A percentile compares a stretch with the other conserved stretches of the same genome.
Evolutionary conservation across 768 basidiomycete species (phyloP).

Genomic region (Suillus decipiens): DNA sequence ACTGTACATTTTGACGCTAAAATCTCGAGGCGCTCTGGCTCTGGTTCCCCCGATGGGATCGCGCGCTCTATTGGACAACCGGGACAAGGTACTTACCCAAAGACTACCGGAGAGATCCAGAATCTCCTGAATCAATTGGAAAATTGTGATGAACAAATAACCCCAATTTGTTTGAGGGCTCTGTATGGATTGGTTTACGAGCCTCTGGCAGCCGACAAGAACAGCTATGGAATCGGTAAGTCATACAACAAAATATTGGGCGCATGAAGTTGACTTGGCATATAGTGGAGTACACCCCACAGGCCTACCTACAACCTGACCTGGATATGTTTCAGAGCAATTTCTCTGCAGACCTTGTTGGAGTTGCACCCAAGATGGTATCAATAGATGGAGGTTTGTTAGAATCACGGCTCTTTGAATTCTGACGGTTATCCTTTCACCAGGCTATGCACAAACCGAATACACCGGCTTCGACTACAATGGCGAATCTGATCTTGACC

Average conservation of each 20-base stretch:
- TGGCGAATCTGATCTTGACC: constrained; percentile 58
- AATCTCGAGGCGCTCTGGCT: constrained; percentile 27
- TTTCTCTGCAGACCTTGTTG: constrained; percentile 42
- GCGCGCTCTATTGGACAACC: constrained; percentile 10
- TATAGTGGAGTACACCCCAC: constrained; percentile 45
- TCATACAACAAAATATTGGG: not conserved
- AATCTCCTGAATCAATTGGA: constrained; percentile 21
- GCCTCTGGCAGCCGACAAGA: constrained; percentile 33
- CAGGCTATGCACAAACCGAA: constrained; percentile 47
- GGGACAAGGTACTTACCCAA: constrained; percentile 7
- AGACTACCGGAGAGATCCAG: constrained; percentile 18
- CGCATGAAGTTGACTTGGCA: not conserved
- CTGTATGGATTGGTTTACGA: constrained; percentile 38
- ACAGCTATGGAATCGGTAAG: constrained; percentile 41
- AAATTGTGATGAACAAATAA: constrained; percentile 35
- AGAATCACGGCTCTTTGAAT: constrained; percentile 2
- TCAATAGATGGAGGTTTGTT: constrained; percentile 3
- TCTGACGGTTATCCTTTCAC: not conserved
- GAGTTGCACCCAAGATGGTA: constrained; percentile 39
- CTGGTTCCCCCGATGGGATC: constrained; percentile 22
- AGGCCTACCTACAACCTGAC: constrained; percentile 43
- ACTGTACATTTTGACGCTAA: constrained; percentile 39
- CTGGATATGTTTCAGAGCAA: constrained; percentile 44
- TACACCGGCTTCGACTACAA: constrained; percentile 44
- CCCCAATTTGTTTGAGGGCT: constrained; percentile 41